phyloP scores from a whole-genome alignment of 2,329 filamentous ascomycete genomes.

The Fusarium nematophilum region DNA sequence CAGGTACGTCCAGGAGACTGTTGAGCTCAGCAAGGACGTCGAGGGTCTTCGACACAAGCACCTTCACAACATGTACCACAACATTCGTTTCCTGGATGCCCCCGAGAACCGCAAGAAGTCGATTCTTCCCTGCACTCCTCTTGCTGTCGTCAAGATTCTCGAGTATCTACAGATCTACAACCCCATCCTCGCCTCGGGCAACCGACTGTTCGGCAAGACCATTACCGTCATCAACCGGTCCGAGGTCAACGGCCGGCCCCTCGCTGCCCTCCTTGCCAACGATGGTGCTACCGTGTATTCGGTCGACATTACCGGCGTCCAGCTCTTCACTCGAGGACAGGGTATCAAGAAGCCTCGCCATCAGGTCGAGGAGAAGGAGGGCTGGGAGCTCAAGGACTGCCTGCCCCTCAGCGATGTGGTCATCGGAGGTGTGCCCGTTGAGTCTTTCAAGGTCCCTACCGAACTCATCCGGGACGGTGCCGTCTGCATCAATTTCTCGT shows the following conservation, averaged over 20 bases:
- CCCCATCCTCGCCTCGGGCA: conserved; percentile 89
- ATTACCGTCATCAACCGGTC: conserved; percentile 97
- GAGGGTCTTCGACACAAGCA: conserved; percentile 94
- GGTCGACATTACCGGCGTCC: conserved; percentile 90
- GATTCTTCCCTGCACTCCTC: conserved; percentile 92
- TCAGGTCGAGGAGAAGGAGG: conserved; percentile 85
- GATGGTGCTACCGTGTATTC: conserved; percentile 96
- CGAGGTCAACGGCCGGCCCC: conserved; percentile 92
- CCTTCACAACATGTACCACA: conserved; percentile 99
- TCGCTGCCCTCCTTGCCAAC: conserved; percentile 93
- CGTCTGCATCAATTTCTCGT: conserved; percentile 99
- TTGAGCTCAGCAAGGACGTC: conserved; percentile 90
- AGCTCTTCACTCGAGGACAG: conserved; percentile 89
- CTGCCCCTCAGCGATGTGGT: conserved; percentile 92
- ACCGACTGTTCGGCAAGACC: conserved; percentile 91
- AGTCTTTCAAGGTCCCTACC: conserved; percentile 89
- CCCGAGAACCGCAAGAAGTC: conserved; percentile 84
- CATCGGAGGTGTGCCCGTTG: conserved; percentile 89
- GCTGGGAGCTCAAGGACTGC: conserved; percentile 82
- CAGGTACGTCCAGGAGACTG: conserved; percentile 94
- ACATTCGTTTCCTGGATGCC: conserved; percentile 91
- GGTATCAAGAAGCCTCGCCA: conserved; percentile 88
- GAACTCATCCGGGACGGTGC: conserved; percentile 87
- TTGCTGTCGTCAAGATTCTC: conserved; percentile 96
- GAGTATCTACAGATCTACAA: conserved; percentile 98